Base-by-base conservation (phyloP, 768 basidiomycete species). In the Kwoniella botswanensis region DNA sequence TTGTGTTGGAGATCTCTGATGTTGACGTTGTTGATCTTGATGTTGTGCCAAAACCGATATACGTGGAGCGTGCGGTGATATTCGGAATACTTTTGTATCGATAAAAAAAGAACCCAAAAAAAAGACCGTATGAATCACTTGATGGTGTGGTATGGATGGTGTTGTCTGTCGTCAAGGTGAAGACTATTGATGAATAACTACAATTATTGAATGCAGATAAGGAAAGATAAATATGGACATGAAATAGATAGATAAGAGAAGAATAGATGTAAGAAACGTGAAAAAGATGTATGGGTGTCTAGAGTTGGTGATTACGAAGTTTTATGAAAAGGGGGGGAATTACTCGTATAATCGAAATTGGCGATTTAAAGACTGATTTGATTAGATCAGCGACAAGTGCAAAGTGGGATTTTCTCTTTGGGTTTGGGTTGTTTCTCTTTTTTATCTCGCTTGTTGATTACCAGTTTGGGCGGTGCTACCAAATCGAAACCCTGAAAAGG, bases 351-450 rank as follows among this genome's bases (percentile, higher is more conserved):
- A 35, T 35, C 35, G 35, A 35, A 35, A 35, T 22, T 59, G 57
- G 53, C 52, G 65, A 67, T 67, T 67, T 44, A 43, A 26, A 64
- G 22, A 64, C 22, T 59, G 56, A 67, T 61, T 68, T 68, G 67
- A 68, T 68, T 68, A 68, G 67, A 68, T 68, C 67, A 68, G 59
- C 66, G 54, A 44, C 41, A 29, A 22, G 17, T 13, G 21, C 18
- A 58, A 13, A 22, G 35, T 35, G 35, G 35, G 35, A 35, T 35
- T 35, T 35, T 35, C 7, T 1, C 35, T n/a, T n/a, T 44, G 46
- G 41, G 21, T 46, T 9, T 26, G 13, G 24, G 9, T 11, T n/a
- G 18, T 13, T 12, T 11, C 17, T 17, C 44, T 43, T 44, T 26
- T 63, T 63, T 12, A n/a, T 42, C 26, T 63, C 61, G 61, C 61